Conservation (phyloP, 2,329 filamentous ascomycete genomes). For the Aphanocladium album region DNA sequence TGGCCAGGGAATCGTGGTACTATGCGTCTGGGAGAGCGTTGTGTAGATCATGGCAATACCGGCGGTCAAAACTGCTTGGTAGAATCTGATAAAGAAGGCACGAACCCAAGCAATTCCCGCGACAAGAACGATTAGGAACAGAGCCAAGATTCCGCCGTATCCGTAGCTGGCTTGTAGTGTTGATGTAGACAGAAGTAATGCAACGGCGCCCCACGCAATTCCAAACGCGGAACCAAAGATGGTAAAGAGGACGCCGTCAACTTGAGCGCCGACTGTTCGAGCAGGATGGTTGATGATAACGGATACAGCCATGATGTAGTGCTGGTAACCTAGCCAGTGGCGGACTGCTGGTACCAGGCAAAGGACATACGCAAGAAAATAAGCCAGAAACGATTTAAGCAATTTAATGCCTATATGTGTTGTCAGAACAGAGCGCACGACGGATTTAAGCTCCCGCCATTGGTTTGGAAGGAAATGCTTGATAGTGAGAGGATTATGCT, state of each 20-base stretch:
- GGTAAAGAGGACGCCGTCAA: slow-evolving; percentile 51
- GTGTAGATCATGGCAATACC: slow-evolving; percentile 52
- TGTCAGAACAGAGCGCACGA: slow-evolving; percentile 36
- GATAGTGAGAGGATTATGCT: slow-evolving; percentile 42
- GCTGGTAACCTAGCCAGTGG: slow-evolving; percentile 48
- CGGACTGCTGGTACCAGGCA: slow-evolving; percentile 46
- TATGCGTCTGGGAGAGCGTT: slow-evolving; percentile 45
- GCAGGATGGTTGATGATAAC: slow-evolving; percentile 55
- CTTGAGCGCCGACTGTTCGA: slow-evolving; percentile 50
- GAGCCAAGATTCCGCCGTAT: slow-evolving; percentile 50
- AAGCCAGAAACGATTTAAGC: slow-evolving; percentile 50
- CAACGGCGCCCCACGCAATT: slow-evolving; percentile 51
- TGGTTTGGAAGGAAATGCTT: slow-evolving; percentile 44
- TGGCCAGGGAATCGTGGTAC: slow-evolving; percentile 38
- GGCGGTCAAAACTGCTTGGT: slow-evolving; percentile 50
- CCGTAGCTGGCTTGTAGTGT: slow-evolving; percentile 40
- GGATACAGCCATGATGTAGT: slow-evolving; percentile 52
- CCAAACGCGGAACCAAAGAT: slow-evolving; percentile 49
- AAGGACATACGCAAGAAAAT: slow-evolving; percentile 50
- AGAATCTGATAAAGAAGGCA: slow-evolving; percentile 51
- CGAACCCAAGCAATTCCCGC: slow-evolving; percentile 46
- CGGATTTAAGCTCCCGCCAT: slow-evolving; percentile 37
- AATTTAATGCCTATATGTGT: slow-evolving; percentile 48
- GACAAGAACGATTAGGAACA: slow-evolving; percentile 51
- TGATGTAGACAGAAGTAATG: slow-evolving; percentile 48